Evolutionary conservation across 1,139 yeast species (phyloP), one percentile per base, ranked within the genome.

Genomic region (Yarrowia galli): DNA sequence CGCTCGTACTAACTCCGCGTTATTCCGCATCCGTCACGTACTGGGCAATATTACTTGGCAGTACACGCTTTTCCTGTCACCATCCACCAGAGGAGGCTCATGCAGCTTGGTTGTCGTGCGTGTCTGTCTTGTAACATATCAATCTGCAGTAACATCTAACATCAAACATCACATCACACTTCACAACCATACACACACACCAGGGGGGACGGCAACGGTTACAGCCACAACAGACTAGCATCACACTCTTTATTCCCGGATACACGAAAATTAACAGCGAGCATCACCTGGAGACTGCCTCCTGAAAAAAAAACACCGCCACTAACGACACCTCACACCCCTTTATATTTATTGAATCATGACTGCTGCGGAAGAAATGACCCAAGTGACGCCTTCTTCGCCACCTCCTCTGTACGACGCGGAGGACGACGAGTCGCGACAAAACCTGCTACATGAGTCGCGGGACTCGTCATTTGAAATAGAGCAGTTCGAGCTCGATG

Each of bases 401-500:
- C 66, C 66, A 61, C 66, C 66, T n/a, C 66, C 56, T 16, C 16
- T 35, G 10, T 46, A 61, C 36, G 66, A 61, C 25, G 66, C 54
- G 1, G 56, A 42, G 49, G 56, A 48, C 18, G 49, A 46, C 13
- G 56, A 46, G 25, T 46, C 64, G 25, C 49, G 64, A 18, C 64
- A 58, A 25, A 58, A 58, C 36, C 22, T 58, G 49, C 32, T 58
- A 1, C 64, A 58, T 16, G 64, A 43, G n/a, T 58, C 64, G 28
- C 66, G 66, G 8, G 46, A 61, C 20, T 61, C 66, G 15, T 58
- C 64, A 15, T 61, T 61, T 4, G 77, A 73, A 51, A 75, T 82
- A 72, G 81, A 81, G 67, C 77, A 77, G 71, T 79, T 84, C 74
- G 85, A 82, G 36, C 75, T 83, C 0, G 81, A 81, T 22, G 85